These are phyloP conservation scores for Meyerozyma athensensis DNA, from an alignment of 1,139 yeast species.

Conservation along the genomic window DNA sequence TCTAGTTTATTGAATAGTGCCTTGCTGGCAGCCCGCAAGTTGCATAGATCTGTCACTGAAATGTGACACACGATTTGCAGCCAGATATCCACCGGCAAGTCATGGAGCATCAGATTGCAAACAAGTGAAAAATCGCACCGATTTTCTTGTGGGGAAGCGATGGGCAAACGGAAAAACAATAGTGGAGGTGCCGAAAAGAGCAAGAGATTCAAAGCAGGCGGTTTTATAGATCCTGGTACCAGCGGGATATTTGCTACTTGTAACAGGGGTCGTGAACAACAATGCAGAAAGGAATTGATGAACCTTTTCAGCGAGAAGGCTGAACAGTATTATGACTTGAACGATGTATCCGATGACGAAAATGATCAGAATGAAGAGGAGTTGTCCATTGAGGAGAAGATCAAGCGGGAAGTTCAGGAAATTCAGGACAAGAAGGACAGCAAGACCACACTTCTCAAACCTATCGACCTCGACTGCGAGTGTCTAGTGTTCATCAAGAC, in stretches of 20 bases:
- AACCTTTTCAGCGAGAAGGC: constrained; percentile 53
- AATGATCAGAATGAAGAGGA: constrained; percentile 28
- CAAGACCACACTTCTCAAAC: constrained; percentile 48
- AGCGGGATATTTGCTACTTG: constrained; percentile 86
- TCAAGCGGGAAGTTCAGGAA: constrained; percentile 62
- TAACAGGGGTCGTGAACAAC: constrained; percentile 68
- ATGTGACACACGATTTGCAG: constrained; percentile 17
- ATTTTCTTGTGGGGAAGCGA: constrained; percentile 8
- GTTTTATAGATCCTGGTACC: constrained; percentile 71
- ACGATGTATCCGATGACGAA: constrained; percentile 27
- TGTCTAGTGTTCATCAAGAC: constrained; percentile 82
- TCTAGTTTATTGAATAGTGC: constrained; percentile 9
- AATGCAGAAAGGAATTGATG: constrained; percentile 69
- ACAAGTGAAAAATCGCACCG: neutral
- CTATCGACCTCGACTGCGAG: constrained; percentile 73
- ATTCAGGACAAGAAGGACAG: constrained; percentile 40
- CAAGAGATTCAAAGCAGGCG: constrained; percentile 45
- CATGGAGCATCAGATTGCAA: constrained; percentile 1
- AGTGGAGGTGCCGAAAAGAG: constrained; percentile 17
- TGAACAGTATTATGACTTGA: constrained; percentile 46
- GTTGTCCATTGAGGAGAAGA: constrained; percentile 68
- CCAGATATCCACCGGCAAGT: constrained; percentile 18
- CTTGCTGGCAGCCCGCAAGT: constrained; percentile 12
- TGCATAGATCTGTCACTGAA: constrained; percentile 18
- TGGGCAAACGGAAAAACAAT: constrained; percentile 32